A percentile compares a stretch with the other conserved stretches of the same genome.
phyloP scores from a whole-genome alignment of 352 stramenopile species.

The Phytophthora palmivora region DNA sequence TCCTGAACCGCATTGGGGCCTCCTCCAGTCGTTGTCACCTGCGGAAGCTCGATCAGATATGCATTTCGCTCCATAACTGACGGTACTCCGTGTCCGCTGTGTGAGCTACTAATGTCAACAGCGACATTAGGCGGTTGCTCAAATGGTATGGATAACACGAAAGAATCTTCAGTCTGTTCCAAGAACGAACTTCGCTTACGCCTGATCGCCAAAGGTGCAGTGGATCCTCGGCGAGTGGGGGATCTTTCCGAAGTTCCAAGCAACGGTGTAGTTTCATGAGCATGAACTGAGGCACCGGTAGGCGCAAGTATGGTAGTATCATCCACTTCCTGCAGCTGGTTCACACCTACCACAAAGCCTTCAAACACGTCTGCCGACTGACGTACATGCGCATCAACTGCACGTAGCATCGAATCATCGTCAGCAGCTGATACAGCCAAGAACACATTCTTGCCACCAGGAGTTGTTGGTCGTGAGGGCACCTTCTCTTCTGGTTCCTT shows the following conservation, averaged over 20 bases:
- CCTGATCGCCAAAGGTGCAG: conserved; percentile 46
- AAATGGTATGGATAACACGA: conserved; percentile 84
- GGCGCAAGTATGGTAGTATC: neutral
- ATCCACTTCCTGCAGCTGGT: conserved; percentile 65
- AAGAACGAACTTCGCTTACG: conserved; percentile 78
- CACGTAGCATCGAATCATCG: conserved; percentile 80
- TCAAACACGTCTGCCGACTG: conserved; percentile 69
- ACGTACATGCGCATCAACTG: conserved; percentile 57
- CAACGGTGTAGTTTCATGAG: conserved; percentile 63
- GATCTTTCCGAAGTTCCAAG: conserved; percentile 43
- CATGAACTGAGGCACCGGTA: conserved; percentile 30
- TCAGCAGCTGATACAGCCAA: conserved; percentile 77
- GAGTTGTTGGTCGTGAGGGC: conserved; percentile 9
- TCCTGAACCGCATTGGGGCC: conserved; percentile 33
- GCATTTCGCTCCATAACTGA: conserved; percentile 64
- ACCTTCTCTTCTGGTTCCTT: conserved; percentile 52
- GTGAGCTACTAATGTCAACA: conserved; percentile 13
- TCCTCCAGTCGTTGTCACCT: conserved; percentile 47
- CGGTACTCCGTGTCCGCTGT: conserved; percentile 26
- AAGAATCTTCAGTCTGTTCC: conserved; percentile 74
- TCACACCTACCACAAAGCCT: conserved; percentile 85
- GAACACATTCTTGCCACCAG: conserved; percentile 75
- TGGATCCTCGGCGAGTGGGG: conserved; percentile 20
- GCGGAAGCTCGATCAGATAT: conserved; percentile 81
- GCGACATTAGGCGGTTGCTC: conserved; percentile 43